These are phyloP conservation scores for Marasmius fiardii DNA, from an alignment of 1,284 basidiomycete species.

Conservation along the genomic window DNA sequence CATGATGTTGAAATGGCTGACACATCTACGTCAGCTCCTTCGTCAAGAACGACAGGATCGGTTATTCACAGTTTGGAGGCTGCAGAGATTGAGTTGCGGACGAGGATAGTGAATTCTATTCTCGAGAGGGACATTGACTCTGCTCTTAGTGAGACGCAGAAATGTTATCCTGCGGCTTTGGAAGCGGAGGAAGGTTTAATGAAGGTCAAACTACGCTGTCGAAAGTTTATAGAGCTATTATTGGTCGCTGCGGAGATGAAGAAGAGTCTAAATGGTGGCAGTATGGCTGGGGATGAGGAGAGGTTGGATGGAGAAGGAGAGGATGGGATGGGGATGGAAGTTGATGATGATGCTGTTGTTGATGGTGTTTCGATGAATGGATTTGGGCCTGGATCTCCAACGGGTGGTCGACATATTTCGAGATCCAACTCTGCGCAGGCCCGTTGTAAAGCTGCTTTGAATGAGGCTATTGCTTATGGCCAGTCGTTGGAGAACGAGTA, in stretches of 20 bases:
- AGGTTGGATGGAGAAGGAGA: slow-evolving; percentile 35
- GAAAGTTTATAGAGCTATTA: slow-evolving; percentile 80
- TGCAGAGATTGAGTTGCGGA: slow-evolving; percentile 58
- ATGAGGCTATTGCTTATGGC: slow-evolving; percentile 66
- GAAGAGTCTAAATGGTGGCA: slow-evolving; percentile 49
- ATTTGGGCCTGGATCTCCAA: slow-evolving; percentile 12
- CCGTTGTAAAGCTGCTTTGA: slow-evolving; percentile 55
- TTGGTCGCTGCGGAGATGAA: slow-evolving; percentile 64
- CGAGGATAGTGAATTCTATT: slow-evolving; percentile 65
- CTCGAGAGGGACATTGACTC: slow-evolving; percentile 67
- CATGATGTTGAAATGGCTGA: slow-evolving; percentile 48
- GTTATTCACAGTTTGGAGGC: slow-evolving; percentile 23
- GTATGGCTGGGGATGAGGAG: slow-evolving; percentile 25
- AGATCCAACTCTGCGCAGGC: slow-evolving; percentile 23
- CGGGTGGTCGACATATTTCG: neutral
- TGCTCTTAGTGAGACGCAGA: slow-evolving; percentile 54
- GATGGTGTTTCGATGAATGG: slow-evolving; percentile 22
- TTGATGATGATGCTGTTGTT: slow-evolving; percentile 40
- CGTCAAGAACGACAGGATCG: neutral
- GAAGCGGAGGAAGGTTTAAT: slow-evolving; percentile 63
- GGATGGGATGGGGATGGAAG: slow-evolving; percentile 50
- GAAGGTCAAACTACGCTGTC: slow-evolving; percentile 72
- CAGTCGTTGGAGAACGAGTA: slow-evolving; percentile 67
- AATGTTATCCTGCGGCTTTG: slow-evolving; percentile 61
- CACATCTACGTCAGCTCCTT: neutral